Evolutionary conservation across 305 asterid genomes (phyloP).

Genomic region (Striga hermonthica): DNA sequence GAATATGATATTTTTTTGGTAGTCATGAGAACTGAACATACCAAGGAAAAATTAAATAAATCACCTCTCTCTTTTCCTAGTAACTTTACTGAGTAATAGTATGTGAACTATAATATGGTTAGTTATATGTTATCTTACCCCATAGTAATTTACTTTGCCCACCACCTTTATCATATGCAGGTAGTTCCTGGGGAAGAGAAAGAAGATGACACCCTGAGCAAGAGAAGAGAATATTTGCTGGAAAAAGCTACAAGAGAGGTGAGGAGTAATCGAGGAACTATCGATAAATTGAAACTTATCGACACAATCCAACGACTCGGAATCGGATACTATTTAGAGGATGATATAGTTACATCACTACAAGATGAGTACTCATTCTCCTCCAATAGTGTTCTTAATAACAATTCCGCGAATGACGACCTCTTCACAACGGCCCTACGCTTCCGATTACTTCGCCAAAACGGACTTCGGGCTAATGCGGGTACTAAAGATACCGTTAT

Average conservation of each 20-base stretch:
- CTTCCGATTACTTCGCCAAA: slow-evolving; percentile 56
- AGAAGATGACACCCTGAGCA: slow-evolving; percentile 30
- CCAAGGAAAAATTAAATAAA: too few species aligned
- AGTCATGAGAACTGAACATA: too few species aligned
- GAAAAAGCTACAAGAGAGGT: slow-evolving; percentile 35
- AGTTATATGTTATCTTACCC: too few species aligned
- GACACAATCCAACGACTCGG: slow-evolving; percentile 60
- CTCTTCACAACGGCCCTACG: slow-evolving; percentile 46
- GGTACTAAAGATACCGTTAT: slow-evolving; percentile 30
- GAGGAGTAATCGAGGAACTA: slow-evolving; percentile 1
- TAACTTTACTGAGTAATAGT: too few species aligned
- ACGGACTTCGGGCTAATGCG: slow-evolving; percentile 39
- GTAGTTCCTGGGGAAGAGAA: slow-evolving; percentile 36
- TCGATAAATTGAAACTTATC: slow-evolving; percentile 40
- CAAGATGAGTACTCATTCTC: slow-evolving; percentile 3
- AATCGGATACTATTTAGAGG: slow-evolving; percentile 51
- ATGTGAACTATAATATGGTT: too few species aligned
- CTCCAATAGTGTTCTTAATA: slow-evolving; percentile 10
- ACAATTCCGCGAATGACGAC: slow-evolving; percentile 27
- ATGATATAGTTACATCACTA: slow-evolving; percentile 32
- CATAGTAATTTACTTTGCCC: too few species aligned
- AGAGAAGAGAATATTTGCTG: slow-evolving; percentile 42
- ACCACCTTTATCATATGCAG: slow-evolving; percentile 17
- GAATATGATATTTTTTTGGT: too few species aligned
- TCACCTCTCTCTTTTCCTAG: too few species aligned